phyloP scores from a whole-genome alignment of 2,329 filamentous ascomycete species.

The Diaporthe velutina region DNA sequence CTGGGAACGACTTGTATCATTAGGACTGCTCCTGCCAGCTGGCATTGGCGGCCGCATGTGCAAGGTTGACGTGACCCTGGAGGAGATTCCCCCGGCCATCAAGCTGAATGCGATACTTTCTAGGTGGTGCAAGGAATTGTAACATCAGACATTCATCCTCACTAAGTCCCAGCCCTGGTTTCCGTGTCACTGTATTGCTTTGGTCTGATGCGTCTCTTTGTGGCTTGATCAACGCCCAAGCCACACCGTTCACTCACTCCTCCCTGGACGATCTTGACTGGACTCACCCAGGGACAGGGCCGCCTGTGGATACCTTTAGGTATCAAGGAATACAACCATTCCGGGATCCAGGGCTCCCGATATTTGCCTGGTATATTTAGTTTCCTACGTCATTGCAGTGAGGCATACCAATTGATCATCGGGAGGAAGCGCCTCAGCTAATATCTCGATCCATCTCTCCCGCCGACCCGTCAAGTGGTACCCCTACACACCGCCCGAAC shows the following conservation, averaged over 20 bases:
- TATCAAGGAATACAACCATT: constrained; percentile 24
- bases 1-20: constrained; percentile 80
- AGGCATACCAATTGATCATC: constrained; percentile 1
- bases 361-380: constrained; percentile 15
- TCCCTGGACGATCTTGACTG: constrained; percentile 2
- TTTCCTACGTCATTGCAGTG: constrained; percentile 25
- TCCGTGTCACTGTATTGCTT: neutral
- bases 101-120: constrained; percentile 71
- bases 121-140: constrained; percentile 78
- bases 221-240: neutral
- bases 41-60: constrained; percentile 75
- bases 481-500: constrained; percentile 27
- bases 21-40: constrained; percentile 77
- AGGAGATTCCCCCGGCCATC: constrained; percentile 79
- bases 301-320: constrained; percentile 10
- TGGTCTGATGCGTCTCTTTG: neutral
- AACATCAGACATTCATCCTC: neutral
- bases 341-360: neutral
- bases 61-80: constrained; percentile 80
- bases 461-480: neutral
- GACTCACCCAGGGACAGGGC: neutral
- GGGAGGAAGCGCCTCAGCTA: constrained; percentile 18
- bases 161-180: neutral
- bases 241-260: neutral
- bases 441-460: neutral